Evolutionary conservation across 805 yeast species (phyloP), one percentile per base, ranked within the genome.

Genomic region (Henningerozyma blattae): DNA sequence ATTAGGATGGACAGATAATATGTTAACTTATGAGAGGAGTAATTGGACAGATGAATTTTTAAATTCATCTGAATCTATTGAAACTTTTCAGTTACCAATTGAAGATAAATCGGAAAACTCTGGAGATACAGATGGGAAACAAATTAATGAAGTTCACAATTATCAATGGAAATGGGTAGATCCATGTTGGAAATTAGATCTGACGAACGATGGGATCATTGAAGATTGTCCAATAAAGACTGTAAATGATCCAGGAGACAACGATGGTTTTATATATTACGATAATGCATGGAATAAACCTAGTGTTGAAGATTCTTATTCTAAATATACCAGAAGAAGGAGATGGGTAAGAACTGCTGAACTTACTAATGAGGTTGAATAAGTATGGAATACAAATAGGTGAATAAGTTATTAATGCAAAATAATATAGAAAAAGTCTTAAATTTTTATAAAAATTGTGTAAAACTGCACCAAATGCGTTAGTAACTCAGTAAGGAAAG

Each of bases 1-100:
- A 7, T 82, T 89, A 46, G 98, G 98, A 6, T 89, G 98, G 98
- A 87, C 96, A 1, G 65, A 91, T n/a, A 89, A 86, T 51, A 65
- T 91, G 52, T 67, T 89, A 41, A 77, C 91, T 31, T 89, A 89
- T 54, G 98, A 89, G 59, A 70, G 98, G 51, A 76, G 94, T 0
- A 79, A 96, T 5, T 89, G 96, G 96, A 86, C 96, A 0, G 98
- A 89, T 54, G 96, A 89, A 57, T 87, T 86, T 48, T 65, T 86
- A 42, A 89, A 87, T 56, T 95, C 87, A 53, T 71, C 85, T 1
- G 73, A 79, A 6, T 64, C 85, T 6, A 78, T 89, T 15, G 93
- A 83, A 10, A 58, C 67, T n/a, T 89, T 89, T 58, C 72, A 77
- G 52, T 63, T 89, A 36, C 97, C 98, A 3, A 9, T 79, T 18